Percentiles rank a stretch among this genome's conserved stretches.
Conservation (phyloP, 495 filamentous ascomycete species). For the Hypoxylon lienhwacheense region DNA sequence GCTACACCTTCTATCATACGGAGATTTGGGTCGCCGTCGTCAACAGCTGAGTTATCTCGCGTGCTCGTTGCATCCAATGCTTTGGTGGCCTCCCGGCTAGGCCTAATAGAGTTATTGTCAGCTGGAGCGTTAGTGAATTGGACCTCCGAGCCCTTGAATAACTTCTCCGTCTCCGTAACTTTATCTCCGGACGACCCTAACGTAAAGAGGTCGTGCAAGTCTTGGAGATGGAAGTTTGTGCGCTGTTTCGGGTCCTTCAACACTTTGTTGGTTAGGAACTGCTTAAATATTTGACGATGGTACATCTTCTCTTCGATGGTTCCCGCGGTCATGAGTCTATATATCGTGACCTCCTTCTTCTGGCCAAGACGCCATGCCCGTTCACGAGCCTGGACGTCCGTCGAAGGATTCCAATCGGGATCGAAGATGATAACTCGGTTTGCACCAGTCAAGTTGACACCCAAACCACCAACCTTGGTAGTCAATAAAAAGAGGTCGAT, state of each 20-base stretch:
- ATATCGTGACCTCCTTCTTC: constrained; percentile 90
- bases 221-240: constrained; percentile 79
- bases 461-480: constrained; percentile 91
- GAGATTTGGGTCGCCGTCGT: constrained; percentile 34
- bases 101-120: constrained; percentile 39
- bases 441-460: constrained; percentile 91
- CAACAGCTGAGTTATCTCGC: constrained; percentile 43
- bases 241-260: constrained; percentile 87
- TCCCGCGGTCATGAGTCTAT: constrained; percentile 92
- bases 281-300: constrained; percentile 96
- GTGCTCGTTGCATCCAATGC: background rate
- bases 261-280: constrained; percentile 93
- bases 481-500: constrained; percentile 90
- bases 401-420: constrained; percentile 97
- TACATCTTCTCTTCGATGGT: constrained; percentile 99
- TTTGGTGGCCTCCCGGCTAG: constrained; percentile 16
- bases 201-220: constrained; percentile 88
- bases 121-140: constrained; percentile 53
- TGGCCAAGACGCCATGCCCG: constrained; percentile 94
- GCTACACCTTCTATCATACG: constrained; percentile 46
- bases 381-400: constrained; percentile 92
- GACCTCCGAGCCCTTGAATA: constrained; percentile 84
- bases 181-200: constrained; percentile 68
- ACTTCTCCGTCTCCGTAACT: constrained; percentile 75
- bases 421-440: constrained; percentile 97